phyloP scores from a whole-genome alignment of 208 protist species.

The Crithidia expoeki region DNA sequence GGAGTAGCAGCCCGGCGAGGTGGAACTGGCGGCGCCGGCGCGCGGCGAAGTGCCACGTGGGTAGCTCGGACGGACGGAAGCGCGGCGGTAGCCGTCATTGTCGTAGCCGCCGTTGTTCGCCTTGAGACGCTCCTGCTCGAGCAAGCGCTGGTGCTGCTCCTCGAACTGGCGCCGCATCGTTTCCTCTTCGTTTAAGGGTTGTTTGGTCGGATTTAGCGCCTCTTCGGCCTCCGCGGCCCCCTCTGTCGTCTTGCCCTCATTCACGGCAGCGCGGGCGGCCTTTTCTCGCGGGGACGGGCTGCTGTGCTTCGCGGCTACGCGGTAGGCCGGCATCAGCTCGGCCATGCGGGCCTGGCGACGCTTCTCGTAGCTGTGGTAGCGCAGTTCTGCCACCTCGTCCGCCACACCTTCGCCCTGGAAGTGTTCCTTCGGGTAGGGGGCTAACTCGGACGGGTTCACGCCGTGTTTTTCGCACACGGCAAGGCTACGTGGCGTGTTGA shows the following conservation, averaged over 20 bases:
- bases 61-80: slow-evolving; percentile 5
- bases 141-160: slow-evolving; percentile 34
- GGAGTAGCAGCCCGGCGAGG: slow-evolving; percentile 24
- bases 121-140: slow-evolving; percentile 36
- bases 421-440: slow-evolving; percentile 38
- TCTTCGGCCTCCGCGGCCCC: slow-evolving; percentile 7
- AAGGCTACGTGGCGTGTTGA: slow-evolving; percentile 80
- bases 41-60: slow-evolving; percentile 31
- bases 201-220: background rate
- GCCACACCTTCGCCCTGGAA: slow-evolving; percentile 56
- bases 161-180: slow-evolving; percentile 43
- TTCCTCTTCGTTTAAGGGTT: slow-evolving; percentile 29
- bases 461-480: slow-evolving; percentile 56
- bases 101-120: slow-evolving; percentile 21
- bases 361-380: slow-evolving; percentile 72
- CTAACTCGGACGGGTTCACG: slow-evolving; percentile 61
- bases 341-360: slow-evolving; percentile 59
- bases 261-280: background rate
- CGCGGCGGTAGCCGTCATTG: slow-evolving; percentile 14
- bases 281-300: slow-evolving; percentile 4
- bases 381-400: slow-evolving; percentile 51
- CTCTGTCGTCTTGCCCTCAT: background rate
- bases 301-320: background rate
- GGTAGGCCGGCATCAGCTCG: slow-evolving; percentile 42
- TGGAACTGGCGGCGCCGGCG: slow-evolving; percentile 8